Evolutionary conservation across 768 basidiomycete genomes (phyloP).

Genomic region (Strobilomyces dryophilus): DNA sequence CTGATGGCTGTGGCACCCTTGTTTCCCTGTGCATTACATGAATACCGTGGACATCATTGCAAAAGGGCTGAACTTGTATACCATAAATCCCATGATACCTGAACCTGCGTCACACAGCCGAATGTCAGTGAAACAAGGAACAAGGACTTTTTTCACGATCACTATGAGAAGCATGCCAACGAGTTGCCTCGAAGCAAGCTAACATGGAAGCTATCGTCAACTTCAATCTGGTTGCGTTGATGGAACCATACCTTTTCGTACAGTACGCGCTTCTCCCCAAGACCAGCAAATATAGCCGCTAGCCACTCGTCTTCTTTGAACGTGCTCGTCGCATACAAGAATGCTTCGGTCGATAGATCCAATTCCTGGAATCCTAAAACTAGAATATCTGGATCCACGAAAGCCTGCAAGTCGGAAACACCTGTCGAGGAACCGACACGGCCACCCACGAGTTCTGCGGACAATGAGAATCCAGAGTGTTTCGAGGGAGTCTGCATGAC

Average conservation of each 20-base stretch:
- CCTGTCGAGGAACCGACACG: neutral
- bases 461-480: neutral
- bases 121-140: constrained; percentile 50
- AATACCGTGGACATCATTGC: neutral
- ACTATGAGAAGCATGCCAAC: constrained; percentile 79
- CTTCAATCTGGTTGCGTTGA: neutral
- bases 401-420: constrained; percentile 16
- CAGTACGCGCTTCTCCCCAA: constrained; percentile 59
- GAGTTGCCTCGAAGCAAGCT: constrained; percentile 75
- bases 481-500: neutral
- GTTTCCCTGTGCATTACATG: constrained; percentile 55
- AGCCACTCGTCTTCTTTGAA: constrained; percentile 69
- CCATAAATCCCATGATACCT: constrained; percentile 79
- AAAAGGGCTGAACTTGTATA: constrained; percentile 22
- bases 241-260: constrained; percentile 59
- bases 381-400: constrained; percentile 58
- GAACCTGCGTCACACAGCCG: constrained; percentile 54
- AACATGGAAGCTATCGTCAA: neutral
- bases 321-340: constrained; percentile 64
- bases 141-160: constrained; percentile 53
- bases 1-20: constrained; percentile 75
- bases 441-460: constrained; percentile 8
- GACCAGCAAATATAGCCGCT: constrained; percentile 56
- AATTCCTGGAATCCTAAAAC: constrained; percentile 81
- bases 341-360: constrained; percentile 73